Conservation (phyloP, 805 yeast genomes). For the Suhomyces canberraensis region DNA sequence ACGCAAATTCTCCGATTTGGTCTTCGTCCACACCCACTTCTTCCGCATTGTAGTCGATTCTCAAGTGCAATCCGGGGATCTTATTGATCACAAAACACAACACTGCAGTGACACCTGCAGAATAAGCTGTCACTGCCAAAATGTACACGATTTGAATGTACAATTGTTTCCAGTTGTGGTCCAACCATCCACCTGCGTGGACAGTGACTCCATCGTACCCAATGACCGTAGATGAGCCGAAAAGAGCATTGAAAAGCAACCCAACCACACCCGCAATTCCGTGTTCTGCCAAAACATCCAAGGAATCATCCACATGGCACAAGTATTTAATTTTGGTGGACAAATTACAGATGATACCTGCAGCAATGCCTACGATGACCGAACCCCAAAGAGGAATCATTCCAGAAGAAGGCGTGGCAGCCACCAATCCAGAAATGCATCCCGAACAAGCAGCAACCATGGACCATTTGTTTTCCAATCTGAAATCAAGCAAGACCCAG, state of each 20-base stretch:
- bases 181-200: constrained; percentile 89
- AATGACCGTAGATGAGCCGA: constrained; percentile 82
- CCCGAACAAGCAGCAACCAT: constrained; percentile 96
- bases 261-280: constrained; percentile 95
- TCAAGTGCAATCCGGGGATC: constrained; percentile 77
- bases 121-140: constrained; percentile 70
- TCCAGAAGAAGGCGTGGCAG: constrained; percentile 95
- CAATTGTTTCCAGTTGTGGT: constrained; percentile 86
- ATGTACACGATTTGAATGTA: constrained; percentile 86
- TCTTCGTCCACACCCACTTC: constrained; percentile 91
- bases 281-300: constrained; percentile 98
- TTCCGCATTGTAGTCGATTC: constrained; percentile 84
- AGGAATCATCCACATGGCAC: constrained; percentile 81
- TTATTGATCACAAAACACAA: constrained; percentile 70
- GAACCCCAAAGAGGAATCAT: constrained; percentile 90
- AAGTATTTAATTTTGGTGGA: constrained; percentile 83
- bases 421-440: constrained; percentile 90
- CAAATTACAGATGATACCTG: constrained; percentile 86
- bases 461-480: constrained; percentile 87
- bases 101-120: constrained; percentile 70
- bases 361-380: constrained; percentile 72
- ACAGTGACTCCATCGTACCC: constrained; percentile 86
- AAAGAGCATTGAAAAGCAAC: constrained; percentile 79
- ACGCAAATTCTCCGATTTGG: constrained; percentile 98
- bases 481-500: constrained; percentile 88